phyloP scores from a whole-genome alignment of 177 flowering plant species.

The Vitis hybrid region DNA sequence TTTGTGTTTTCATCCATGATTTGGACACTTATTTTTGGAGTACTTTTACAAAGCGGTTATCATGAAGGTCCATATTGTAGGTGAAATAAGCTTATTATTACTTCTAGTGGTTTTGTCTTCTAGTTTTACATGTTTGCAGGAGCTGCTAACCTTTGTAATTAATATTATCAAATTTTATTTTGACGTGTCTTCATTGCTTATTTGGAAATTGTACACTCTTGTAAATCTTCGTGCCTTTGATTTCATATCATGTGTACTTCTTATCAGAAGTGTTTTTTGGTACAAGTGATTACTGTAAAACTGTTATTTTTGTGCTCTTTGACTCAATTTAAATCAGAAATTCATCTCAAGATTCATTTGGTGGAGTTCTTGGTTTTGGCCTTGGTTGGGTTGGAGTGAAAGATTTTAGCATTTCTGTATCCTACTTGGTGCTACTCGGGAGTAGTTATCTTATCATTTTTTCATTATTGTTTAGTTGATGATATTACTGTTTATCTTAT shows the following conservation, averaged over 20 bases:
- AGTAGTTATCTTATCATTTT: constrained; percentile 3
- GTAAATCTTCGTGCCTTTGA: background rate
- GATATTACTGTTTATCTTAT: background rate
- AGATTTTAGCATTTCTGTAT: constrained; percentile 37
- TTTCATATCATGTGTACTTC: background rate
- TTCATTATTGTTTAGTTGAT: background rate
- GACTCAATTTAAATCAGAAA: constrained; percentile 42
- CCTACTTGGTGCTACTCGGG: constrained; percentile 29
- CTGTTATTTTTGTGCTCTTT: constrained; percentile 33
- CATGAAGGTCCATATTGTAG: too few relatives aligned
- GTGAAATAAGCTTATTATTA: too few relatives aligned
- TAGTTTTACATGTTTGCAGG: too few relatives aligned
- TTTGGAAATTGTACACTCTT: background rate
- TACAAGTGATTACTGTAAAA: constrained; percentile 1
- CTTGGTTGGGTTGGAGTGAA: constrained; percentile 29
- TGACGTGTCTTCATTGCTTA: background rate
- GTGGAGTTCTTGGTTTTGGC: constrained; percentile 43
- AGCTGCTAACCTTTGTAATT: background rate
- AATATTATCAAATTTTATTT: background rate
- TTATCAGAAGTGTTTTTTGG: background rate
- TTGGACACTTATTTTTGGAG: too few relatives aligned
- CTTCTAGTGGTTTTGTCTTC: too few relatives aligned
- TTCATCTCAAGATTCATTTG: constrained; percentile 35
- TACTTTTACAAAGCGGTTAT: too few relatives aligned
- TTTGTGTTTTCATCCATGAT: too few relatives aligned